phyloP scores from a whole-genome alignment of 83 land plant genomes.

The Diphasiastrum complanatum region DNA sequence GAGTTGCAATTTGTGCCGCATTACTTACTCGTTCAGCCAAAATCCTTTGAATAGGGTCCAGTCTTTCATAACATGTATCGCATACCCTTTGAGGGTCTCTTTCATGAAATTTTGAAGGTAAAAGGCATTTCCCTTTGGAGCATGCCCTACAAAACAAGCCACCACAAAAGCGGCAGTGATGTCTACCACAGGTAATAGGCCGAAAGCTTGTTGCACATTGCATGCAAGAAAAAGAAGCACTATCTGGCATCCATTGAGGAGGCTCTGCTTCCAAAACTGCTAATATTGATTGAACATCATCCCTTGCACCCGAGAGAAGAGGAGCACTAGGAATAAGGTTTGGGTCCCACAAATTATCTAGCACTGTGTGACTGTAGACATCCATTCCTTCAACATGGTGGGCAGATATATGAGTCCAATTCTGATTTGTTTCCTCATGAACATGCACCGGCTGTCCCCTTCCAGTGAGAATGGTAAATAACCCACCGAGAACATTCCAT shows the following conservation, averaged over 20 bases:
- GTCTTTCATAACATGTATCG: constrained; percentile 85
- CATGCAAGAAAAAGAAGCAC: constrained; percentile 86
- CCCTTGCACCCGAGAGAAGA: no score
- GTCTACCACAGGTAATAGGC: constrained; percentile 84
- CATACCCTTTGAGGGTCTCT: constrained; percentile 77
- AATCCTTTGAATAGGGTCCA: constrained; percentile 69
- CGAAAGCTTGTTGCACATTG: constrained; percentile 71
- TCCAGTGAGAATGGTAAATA: no score
- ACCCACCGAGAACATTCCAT: no score
- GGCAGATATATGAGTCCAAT: no score
- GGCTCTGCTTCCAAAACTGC: constrained; percentile 83
- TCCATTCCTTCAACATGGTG: no score
- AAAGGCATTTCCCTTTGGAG: constrained; percentile 62
- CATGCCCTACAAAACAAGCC: constrained; percentile 80
- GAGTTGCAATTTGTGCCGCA: constrained; percentile 79
- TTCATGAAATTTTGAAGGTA: constrained; percentile 67
- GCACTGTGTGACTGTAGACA: no score
- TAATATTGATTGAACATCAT: no score
- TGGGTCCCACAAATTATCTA: no score
- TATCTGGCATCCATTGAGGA: constrained; percentile 85
- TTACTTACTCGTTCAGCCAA: constrained; percentile 80
- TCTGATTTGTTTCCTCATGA: no score
- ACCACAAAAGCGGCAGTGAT: constrained; percentile 98
- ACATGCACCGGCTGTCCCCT: no score
- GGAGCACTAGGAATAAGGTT: no score